These are phyloP conservation scores for Pseudogymnoascus destructans DNA, from an alignment of 2,329 filamentous ascomycete species.

Conservation along the genomic window DNA sequence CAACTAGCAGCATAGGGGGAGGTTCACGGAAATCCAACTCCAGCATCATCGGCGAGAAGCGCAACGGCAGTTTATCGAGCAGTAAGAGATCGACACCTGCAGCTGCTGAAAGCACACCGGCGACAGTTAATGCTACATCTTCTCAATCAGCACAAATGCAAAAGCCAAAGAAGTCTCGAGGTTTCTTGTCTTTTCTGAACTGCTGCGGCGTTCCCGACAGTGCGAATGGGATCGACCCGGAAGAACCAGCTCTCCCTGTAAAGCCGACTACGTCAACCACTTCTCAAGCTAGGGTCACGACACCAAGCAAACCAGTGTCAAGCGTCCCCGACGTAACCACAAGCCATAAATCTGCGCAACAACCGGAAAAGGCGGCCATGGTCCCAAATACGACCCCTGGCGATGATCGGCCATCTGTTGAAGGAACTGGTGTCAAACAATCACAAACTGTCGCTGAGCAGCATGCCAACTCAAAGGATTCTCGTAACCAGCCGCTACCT, in stretches of 20 bases:
- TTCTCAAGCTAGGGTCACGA: slow-evolving; percentile 20
- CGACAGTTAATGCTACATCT: slow-evolving; percentile 25
- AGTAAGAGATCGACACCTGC: slow-evolving; percentile 39
- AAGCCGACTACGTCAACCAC: slow-evolving; percentile 30
- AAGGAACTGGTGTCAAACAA: slow-evolving; percentile 8
- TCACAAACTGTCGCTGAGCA: slow-evolving; percentile 11
- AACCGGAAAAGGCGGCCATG: slow-evolving; percentile 22
- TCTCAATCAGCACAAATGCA: slow-evolving; percentile 22
- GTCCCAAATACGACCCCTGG: slow-evolving; percentile 13
- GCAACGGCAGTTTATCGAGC: slow-evolving; percentile 57
- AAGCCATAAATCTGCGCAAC: slow-evolving; percentile 11
- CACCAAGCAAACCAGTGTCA: slow-evolving; percentile 23
- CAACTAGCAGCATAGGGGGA: slow-evolving; percentile 48
- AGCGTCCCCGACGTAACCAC: not conserved
- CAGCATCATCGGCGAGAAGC: slow-evolving; percentile 48
- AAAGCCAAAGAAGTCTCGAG: slow-evolving; percentile 31
- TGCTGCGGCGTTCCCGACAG: slow-evolving; percentile 34
- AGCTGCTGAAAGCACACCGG: slow-evolving; percentile 28
- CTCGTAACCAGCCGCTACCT: slow-evolving; percentile 23
- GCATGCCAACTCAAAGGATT: slow-evolving; percentile 10
- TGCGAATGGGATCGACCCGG: slow-evolving; percentile 30
- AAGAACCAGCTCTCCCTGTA: slow-evolving; percentile 31
- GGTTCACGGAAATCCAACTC: slow-evolving; percentile 53
- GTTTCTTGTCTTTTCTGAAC: slow-evolving; percentile 33
- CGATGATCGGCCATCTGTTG: slow-evolving; percentile 14